Percentiles rank a stretch among this genome's conserved stretches.
phyloP scores from a whole-genome alignment of 2,329 filamentous ascomycete species.

The Hawksworthiomyces lignivorus region DNA sequence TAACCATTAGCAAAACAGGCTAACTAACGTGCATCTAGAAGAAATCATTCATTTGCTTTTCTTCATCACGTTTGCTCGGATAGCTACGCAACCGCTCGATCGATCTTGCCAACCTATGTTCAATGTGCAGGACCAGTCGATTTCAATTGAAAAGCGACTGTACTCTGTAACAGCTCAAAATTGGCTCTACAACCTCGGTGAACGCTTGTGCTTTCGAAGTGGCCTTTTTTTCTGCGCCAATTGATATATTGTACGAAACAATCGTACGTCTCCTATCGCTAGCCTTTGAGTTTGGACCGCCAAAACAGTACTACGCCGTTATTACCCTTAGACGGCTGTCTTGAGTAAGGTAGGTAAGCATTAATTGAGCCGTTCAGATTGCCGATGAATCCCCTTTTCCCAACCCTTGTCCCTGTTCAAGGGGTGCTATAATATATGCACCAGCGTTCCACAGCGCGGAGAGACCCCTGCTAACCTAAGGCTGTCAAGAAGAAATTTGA shows the following conservation, averaged over 20 bases:
- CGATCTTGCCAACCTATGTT: no score
- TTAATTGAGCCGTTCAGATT: conserved; percentile 3
- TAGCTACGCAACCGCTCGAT: no score
- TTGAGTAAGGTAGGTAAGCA: conserved; percentile 7
- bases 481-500: no score
- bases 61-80: no score
- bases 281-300: no score
- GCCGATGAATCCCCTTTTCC: conserved; percentile 4
- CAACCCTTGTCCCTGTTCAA: not conserved
- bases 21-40: not conserved
- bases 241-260: no score
- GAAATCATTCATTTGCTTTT: conserved; percentile 9
- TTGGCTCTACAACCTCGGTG: not conserved
- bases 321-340: not conserved
- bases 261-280: no score
- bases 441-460: not conserved
- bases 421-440: conserved; percentile 3
- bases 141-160: no score
- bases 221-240: not conserved
- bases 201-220: no score
- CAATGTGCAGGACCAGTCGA: no score
- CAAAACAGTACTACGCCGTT: no score
- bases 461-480: conserved; percentile 11
- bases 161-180: no score
- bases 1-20: not conserved